phyloP scores from a whole-genome alignment of 257 asterid genomes.

The Coffea canephora region DNA sequence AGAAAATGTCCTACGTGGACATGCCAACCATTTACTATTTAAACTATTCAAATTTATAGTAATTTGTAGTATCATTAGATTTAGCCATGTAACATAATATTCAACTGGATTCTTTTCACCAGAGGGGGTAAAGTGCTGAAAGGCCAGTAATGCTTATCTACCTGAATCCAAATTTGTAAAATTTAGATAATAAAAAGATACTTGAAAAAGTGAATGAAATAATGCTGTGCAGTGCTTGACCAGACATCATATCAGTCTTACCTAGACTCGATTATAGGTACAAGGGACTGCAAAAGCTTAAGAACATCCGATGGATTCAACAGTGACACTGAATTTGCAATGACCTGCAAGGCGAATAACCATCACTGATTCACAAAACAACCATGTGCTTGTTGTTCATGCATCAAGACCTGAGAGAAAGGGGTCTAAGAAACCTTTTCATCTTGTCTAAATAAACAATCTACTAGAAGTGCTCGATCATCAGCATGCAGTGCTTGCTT shows the following conservation, averaged over 20 bases:
- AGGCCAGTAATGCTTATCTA: background rate
- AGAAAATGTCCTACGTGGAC: background rate
- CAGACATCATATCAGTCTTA: conserved; percentile 19
- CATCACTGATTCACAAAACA: conserved; percentile 11
- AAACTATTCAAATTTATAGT: background rate
- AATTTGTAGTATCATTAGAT: background rate
- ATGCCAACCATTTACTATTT: background rate
- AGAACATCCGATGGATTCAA: conserved; percentile 84
- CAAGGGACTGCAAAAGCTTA: conserved; percentile 70
- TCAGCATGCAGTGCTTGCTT: conserved; percentile 89
- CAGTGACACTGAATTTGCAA: conserved; percentile 63
- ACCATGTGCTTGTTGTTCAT: background rate
- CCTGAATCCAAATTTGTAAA: background rate
- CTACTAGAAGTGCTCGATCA: conserved; percentile 74
- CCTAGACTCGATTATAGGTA: conserved; percentile 70
- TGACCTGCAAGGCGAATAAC: conserved; percentile 49
- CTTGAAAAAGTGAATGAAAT: background rate
- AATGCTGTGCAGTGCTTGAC: background rate
- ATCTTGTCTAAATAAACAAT: conserved; percentile 85
- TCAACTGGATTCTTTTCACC: background rate
- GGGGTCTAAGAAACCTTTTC: conserved; percentile 57
- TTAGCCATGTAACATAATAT: background rate
- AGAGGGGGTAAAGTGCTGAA: background rate
- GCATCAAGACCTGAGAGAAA: background rate
- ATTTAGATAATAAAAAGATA: background rate